Base-by-base conservation (phyloP, 169 alveolate genomes). In the Plasmodium falciparum region DNA sequence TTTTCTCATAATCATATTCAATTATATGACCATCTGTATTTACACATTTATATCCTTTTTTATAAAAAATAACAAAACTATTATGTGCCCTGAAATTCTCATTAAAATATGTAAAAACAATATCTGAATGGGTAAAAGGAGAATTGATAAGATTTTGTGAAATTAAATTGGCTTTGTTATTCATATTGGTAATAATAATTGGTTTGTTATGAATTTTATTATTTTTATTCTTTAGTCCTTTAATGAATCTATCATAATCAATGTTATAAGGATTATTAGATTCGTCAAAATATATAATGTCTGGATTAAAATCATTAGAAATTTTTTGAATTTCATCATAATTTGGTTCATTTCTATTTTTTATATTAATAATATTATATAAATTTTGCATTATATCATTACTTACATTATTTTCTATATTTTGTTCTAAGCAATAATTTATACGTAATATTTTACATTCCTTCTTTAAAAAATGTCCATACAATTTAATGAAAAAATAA, bases 11-110 rank as follows among this genome's bases (percentile, higher is more conserved):
- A 22, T 83, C 91, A 67, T 83, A 83, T 8, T n/a, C 49, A 26
- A 83, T 83, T 83, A 83, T 56, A 69, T 69, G 52, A 7, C 91
- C 91, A 47, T 63, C 50, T 47, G n/a, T 43, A 63, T 70, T 33
- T 45, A 83, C 24, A 24, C 45, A 22, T 54, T 67, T 83, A 69
- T 17, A 83, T 26, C 91, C 91, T 61, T 47, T 83, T 67, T 70
- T 83, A 62, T 83, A 83, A 67, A 83, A 69, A 33, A 83, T 67
- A 15, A 83, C 50, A 33, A 69, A 47, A 47, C 91, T 63, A 61
- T 83, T 83, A 83, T 33, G 47, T 69, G 91, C 91, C 9, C 91
- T 65, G 43, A 83, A 63, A 69, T 83, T 83, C 70, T 83, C 91
- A 62, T 83, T 83, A 15, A 47, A 83, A 69, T 52, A 83, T 9